phyloP scores from a whole-genome alignment of 2,329 filamentous ascomycete species.

The Diaporthe amygdali region DNA sequence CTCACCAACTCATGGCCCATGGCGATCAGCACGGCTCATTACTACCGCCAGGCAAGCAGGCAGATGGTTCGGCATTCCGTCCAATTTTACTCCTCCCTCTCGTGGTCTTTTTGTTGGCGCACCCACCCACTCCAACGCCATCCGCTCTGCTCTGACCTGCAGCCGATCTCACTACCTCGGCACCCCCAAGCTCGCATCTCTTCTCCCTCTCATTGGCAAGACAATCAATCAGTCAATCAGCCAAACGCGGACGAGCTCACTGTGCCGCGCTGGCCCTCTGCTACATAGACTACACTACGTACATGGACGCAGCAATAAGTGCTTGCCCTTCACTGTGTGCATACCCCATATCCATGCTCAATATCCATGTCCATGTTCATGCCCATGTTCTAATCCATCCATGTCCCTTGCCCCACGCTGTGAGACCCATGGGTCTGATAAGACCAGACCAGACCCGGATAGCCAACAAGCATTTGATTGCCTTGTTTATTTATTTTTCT shows the following conservation, averaged over 20 bases:
- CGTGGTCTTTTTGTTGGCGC: not conserved
- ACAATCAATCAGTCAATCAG: not conserved
- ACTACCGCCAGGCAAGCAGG: not conserved
- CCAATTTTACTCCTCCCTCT: not conserved
- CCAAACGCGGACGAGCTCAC: too few species aligned
- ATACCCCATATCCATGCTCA: too few species aligned
- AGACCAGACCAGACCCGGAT: not conserved
- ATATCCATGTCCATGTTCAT: too few species aligned
- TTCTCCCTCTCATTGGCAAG: not conserved
- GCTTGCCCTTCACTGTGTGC: too few species aligned
- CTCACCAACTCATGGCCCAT: not conserved
- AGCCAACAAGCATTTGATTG: not conserved
- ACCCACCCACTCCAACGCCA: not conserved
- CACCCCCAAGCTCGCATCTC: not conserved
- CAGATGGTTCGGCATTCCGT: not conserved
- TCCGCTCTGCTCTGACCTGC: not conserved
- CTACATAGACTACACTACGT: too few species aligned
- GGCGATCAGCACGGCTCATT: not conserved
- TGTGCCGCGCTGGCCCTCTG: not conserved
- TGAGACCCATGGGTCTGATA: not conserved
- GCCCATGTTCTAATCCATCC: too few species aligned
- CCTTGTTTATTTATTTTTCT: too few species aligned
- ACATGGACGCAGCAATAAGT: too few species aligned
- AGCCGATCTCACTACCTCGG: not conserved
- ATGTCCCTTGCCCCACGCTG: not conserved